These are phyloP conservation scores for Cladosporium sp. DNA, from an alignment of 2,329 filamentous ascomycete genomes.

Conservation along the genomic window DNA sequence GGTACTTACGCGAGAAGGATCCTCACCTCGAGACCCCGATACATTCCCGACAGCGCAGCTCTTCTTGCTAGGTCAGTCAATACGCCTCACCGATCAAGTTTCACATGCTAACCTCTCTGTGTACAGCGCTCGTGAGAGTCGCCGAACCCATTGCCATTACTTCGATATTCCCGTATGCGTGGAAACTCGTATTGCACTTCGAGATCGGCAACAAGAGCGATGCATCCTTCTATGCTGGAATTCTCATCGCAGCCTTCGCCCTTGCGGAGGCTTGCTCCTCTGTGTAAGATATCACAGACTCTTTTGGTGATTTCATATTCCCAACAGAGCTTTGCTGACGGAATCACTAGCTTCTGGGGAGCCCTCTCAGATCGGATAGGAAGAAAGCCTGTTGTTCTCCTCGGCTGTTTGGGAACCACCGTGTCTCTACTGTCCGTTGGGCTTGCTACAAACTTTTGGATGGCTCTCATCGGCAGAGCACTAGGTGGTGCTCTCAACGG, in stretches of 20 bases:
- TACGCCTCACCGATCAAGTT: neutral
- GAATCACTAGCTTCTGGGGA: slow-evolving; percentile 66
- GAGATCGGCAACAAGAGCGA: slow-evolving; percentile 69
- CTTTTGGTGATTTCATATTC: neutral
- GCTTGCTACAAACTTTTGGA: slow-evolving; percentile 78
- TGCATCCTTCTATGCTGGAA: slow-evolving; percentile 84
- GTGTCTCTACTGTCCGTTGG: slow-evolving; percentile 81
- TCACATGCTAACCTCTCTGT: neutral
- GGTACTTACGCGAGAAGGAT: slow-evolving; percentile 60
- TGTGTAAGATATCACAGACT: neutral
- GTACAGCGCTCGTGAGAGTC: slow-evolving; percentile 80
- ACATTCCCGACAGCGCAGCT: slow-evolving; percentile 81
- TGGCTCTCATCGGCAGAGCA: slow-evolving; percentile 73
- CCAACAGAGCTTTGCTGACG: neutral
- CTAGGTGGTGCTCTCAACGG: slow-evolving; percentile 84
- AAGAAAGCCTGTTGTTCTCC: slow-evolving; percentile 78
- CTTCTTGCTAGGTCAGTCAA: slow-evolving; percentile 72
- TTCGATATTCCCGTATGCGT: slow-evolving; percentile 90
- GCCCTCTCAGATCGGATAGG: slow-evolving; percentile 77
- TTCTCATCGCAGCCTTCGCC: slow-evolving; percentile 84
- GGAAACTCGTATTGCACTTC: slow-evolving; percentile 77
- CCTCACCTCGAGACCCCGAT: slow-evolving; percentile 60
- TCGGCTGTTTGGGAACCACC: slow-evolving; percentile 81
- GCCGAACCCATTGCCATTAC: slow-evolving; percentile 91
- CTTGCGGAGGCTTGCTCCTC: slow-evolving; percentile 67